A percentile compares a stretch with the other conserved stretches of the same genome.
Evolutionary conservation across 108 stramenopile species (phyloP).

Genomic region (Skeletonema menzelii): DNA sequence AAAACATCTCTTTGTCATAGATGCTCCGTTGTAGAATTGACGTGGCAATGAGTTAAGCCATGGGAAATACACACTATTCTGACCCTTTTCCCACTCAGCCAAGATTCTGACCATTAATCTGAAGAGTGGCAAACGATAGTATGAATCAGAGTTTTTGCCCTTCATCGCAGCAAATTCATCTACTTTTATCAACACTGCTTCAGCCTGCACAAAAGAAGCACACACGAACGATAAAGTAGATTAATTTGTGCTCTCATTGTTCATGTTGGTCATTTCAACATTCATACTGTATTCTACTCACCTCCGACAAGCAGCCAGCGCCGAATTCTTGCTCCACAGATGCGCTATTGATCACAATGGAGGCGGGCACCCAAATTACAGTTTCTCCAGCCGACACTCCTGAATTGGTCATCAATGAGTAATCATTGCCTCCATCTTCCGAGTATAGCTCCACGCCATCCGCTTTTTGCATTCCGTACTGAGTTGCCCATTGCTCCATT

Average conservation of each 20-base stretch:
- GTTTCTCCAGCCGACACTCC: conserved; percentile 19
- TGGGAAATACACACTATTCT: conserved; percentile 22
- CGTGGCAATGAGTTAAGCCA: conserved; percentile 42
- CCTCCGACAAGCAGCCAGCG: neutral
- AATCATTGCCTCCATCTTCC: conserved; percentile 31
- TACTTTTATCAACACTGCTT: conserved; percentile 17
- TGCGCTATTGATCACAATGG: conserved; percentile 12
- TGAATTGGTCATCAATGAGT: conserved; percentile 9
- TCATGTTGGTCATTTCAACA: no score
- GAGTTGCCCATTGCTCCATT: conserved; percentile 55
- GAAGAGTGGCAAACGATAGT: conserved; percentile 26
- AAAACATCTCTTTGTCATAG: conserved; percentile 40
- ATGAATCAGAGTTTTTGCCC: conserved; percentile 3
- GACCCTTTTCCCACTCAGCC: conserved; percentile 31
- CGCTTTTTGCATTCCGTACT: conserved; percentile 52
- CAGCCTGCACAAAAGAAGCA: conserved; percentile 8
- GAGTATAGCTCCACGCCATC: conserved; percentile 51
- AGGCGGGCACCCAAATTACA: conserved; percentile 29
- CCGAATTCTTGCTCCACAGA: conserved; percentile 28
- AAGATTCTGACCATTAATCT: conserved; percentile 37
- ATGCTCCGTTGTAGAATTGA: conserved; percentile 27
- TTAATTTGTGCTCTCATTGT: no score
- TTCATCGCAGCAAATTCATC: conserved; percentile 10
- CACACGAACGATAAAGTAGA: no score
- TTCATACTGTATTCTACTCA: neutral